A percentile compares a stretch with the other conserved stretches of the same genome.
These are phyloP conservation scores for Kwoniella sp. DNA, from an alignment of 768 basidiomycete species.

Conservation along the genomic window DNA sequence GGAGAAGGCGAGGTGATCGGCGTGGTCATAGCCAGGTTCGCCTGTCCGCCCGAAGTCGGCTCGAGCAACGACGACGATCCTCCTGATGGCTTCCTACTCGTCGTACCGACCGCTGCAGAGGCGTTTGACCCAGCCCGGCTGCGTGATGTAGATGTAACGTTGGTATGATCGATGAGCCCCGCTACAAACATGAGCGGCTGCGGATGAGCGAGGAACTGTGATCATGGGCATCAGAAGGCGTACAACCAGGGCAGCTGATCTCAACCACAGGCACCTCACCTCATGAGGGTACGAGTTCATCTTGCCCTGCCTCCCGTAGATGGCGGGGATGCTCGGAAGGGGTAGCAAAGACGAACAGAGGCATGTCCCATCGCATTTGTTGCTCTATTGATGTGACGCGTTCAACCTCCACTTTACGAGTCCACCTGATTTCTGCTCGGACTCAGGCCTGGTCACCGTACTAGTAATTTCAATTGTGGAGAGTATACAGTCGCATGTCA, in stretches of 20 bases:
- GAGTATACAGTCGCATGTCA: too few relatives aligned
- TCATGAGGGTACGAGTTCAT: slow-evolving; percentile 92
- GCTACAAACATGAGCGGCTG: slow-evolving; percentile 93
- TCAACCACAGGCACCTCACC: slow-evolving; percentile 27
- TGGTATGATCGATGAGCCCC: slow-evolving; percentile 55
- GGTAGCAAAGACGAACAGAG: background rate
- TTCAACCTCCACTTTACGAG: slow-evolving; percentile 5
- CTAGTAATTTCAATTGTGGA: too few relatives aligned
- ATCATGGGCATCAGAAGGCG: background rate
- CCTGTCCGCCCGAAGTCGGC: background rate
- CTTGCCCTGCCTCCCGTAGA: background rate
- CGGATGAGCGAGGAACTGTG: slow-evolving; percentile 73
- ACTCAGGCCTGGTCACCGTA: too few relatives aligned
- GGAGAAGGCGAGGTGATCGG: slow-evolving; percentile 21
- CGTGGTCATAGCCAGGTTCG: slow-evolving; percentile 11
- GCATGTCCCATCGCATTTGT: background rate
- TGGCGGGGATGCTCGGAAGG: background rate
- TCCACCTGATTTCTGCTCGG: slow-evolving; percentile 3
- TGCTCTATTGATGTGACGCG: background rate
- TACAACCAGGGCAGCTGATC: background rate
- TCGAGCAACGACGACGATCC: slow-evolving; percentile 12
- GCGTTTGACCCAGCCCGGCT: slow-evolving; percentile 51
- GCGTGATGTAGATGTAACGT: too few relatives aligned
- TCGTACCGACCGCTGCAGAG: slow-evolving; percentile 6
- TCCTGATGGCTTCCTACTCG: slow-evolving; percentile 10